Base-by-base conservation (phyloP, 495 filamentous ascomycete genomes). In the Xylaria longipes region DNA sequence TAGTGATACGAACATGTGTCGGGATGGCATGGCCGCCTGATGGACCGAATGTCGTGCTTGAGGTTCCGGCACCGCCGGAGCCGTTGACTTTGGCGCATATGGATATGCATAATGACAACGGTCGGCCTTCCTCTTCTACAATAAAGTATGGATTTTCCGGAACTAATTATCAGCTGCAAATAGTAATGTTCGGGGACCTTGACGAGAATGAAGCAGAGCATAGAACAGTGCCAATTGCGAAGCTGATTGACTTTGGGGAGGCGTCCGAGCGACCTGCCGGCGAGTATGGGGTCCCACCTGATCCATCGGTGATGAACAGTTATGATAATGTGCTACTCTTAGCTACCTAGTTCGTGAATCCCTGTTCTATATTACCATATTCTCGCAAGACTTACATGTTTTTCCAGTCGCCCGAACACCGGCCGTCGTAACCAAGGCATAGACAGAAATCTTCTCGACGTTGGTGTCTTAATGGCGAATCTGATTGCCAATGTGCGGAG, bases 11-110 rank as follows among this genome's bases (percentile, higher is more conserved):
- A 37, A 31, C 56, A 60, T 60, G 56, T 22, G 56, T 60, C 17
- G 56, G 56, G 56, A 60, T 60, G 56, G 56, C 56, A 60, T 60
- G 56, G 56, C 56, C 56, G 33, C 56, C 56, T 60, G 56, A 33
- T 12, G 56, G 56, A 37, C 56, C 31, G 56, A 17, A 60, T n/a
- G 56, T 37, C 20, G 17, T 35, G 33, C 56, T 60, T 11, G 56
- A 60, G 56, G 56, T 37, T 60, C 56, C 56, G 37, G 33, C 56
- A n/a, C 29, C 29, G 33, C 8, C 56, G 11, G 56, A 37, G 56
- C 56, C 56, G 33, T 60, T 12, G 20, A 60, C 56, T 37, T 60
- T 60, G 29, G 56, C 56, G 56, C 56, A 60, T 37, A 60, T 60
- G 56, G 56, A 60, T 37, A 20, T 60, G 9, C 56, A 60, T 37